Evolutionary conservation across 306 rosid species (phyloP), one percentile per base, ranked within the genome.

Genomic region (Elaeagnus macrophylla): DNA sequence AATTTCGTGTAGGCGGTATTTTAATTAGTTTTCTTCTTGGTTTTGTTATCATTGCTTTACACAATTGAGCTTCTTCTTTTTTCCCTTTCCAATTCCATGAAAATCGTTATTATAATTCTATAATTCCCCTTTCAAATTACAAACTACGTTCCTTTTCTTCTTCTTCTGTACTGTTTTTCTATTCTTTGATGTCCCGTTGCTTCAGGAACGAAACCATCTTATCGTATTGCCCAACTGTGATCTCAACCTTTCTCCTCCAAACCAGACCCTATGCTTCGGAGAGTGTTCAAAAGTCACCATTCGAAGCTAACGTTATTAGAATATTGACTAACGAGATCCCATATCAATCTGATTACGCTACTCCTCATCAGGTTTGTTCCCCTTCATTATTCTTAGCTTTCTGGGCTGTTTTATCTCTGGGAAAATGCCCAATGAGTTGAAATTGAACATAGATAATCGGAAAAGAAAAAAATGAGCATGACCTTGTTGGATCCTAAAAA

Each of bases 291-390:
- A 78, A 71, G 56, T 90, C 97, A 50, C 91, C 84, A 12, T 62
- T 86, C 70, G 78, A 80, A 14, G 72, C 88, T 10, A 83, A 78
- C 82, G 76, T 84, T 44, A 50, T 83, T 48, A 70, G 94, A 70
- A 66, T 83, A 14, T 83, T 86, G n/a, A 73, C 73, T 7, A 77
- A 72, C 64, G 94, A 86, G 61, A 77, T 83, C 18, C 72, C 70
- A 60, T 81, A 74, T 73, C 86, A 74, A 35, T 60, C 47, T 39
- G 79, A 76, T 7, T 80, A 67, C 57, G 86, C 90, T 42, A 91
- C 90, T 63, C 85, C 85, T 2, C 65, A 76, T 6, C 81, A 83
- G 95, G 97, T 86, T 78, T 46, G 42, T 62, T 13, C 10, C 7
- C 14, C 32, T 20, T 6, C 6, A 6, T 17, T 17, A 37, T 32